Evolutionary conservation across 2,329 filamentous ascomycete species (phyloP).

Genomic region (Hymenoscyphus infarciens): DNA sequence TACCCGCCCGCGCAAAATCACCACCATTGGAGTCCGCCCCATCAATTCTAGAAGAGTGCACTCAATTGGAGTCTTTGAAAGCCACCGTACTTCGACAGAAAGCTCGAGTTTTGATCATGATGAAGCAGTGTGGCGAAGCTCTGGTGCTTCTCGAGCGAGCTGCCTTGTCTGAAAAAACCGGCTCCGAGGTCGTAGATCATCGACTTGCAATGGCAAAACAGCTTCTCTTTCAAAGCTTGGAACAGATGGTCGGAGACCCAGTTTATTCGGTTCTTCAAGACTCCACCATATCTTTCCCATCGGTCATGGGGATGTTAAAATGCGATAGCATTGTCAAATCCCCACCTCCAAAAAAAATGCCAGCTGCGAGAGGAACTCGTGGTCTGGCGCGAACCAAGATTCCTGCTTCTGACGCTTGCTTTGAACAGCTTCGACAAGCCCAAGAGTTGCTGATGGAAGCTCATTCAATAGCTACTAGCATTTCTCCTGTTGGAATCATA

Average conservation of each 20-base stretch:
- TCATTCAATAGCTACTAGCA: conserved; percentile 46
- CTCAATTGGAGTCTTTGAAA: conserved; percentile 40
- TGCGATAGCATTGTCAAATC: conserved; percentile 19
- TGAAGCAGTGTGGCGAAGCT: conserved; percentile 54
- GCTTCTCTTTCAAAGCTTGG: conserved; percentile 64
- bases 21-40: conserved; percentile 16
- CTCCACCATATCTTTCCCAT: conserved; percentile 84
- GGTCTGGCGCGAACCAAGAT: conserved; percentile 16
- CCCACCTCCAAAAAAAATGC: conserved; percentile 27
- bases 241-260: conserved; percentile 72
- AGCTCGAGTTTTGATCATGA: conserved; percentile 44
- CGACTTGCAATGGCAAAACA: conserved; percentile 65
- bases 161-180: conserved; percentile 42
- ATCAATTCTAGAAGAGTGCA: conserved; percentile 34
- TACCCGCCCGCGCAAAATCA: conserved; percentile 28
- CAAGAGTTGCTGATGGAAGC: conserved; percentile 63
- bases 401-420: conserved; percentile 33
- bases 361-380: conserved; percentile 15
- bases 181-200: conserved; percentile 43
- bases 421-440: conserved; percentile 52
- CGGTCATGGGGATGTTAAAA: conserved; percentile 43
- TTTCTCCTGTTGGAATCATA: conserved; percentile 53
- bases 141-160: conserved; percentile 51
- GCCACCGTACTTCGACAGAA: conserved; percentile 49
- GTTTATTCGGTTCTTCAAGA: conserved; percentile 89